These are phyloP conservation scores for Huntiella decipiens DNA, from an alignment of 2,329 filamentous ascomycete genomes.

Conservation along the genomic window DNA sequence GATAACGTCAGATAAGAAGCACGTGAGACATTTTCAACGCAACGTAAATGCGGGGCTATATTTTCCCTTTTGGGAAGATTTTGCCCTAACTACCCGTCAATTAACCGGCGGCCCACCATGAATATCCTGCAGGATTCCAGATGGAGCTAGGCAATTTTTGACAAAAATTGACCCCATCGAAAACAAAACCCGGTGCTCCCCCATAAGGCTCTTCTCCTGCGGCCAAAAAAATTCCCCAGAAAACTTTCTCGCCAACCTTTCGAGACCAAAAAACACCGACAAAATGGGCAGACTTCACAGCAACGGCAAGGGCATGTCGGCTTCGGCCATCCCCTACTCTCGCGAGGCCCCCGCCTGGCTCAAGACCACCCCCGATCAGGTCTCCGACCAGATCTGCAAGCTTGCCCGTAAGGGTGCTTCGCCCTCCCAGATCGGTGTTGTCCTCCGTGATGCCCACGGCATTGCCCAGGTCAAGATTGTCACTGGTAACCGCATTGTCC, in stretches of 20 bases:
- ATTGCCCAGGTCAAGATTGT: constrained; percentile 96
- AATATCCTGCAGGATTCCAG: too few species aligned
- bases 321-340: constrained; percentile 92
- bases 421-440: constrained; percentile 93
- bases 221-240: constrained; percentile 9
- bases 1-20: background rate
- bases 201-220: too few species aligned
- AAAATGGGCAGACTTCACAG: constrained; percentile 96
- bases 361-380: constrained; percentile 96
- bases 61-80: background rate
- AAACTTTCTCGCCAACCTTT: constrained; percentile 11
- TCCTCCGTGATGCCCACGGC: constrained; percentile 95
- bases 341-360: constrained; percentile 84
- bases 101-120: constrained; percentile 23
- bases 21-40: constrained; percentile 1
- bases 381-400: constrained; percentile 98
- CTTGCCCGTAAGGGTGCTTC: constrained; percentile 97
- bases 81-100: constrained; percentile 22
- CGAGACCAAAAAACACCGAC: constrained; percentile 24
- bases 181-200: background rate
- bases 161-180: background rate
- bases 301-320: constrained; percentile 98
- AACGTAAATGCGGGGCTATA: background rate
- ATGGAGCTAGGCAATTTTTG: constrained; percentile 7
- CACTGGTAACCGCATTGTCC: constrained; percentile 98